Percentiles rank a stretch among this genome's conserved stretches.
phyloP scores from a whole-genome alignment of 345 rosid genomes.

The Eucalyptus pauciflora region DNA sequence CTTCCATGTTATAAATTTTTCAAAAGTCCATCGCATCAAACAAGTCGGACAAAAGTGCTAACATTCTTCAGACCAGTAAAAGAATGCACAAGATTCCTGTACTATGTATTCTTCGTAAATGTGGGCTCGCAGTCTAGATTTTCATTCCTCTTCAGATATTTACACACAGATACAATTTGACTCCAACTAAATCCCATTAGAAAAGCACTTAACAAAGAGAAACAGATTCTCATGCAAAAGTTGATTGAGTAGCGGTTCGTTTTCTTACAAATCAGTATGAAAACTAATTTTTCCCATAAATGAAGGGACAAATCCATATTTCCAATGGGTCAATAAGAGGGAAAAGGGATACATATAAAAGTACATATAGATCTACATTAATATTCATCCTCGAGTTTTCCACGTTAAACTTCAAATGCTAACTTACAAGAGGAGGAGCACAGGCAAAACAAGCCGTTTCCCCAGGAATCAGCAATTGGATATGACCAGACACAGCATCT shows the following conservation, averaged over 20 bases:
- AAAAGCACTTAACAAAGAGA: not conserved
- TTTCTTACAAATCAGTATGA: not conserved
- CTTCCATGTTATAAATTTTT: not conserved
- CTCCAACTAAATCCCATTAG: not conserved
- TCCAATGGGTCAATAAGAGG: not conserved
- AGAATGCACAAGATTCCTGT: not conserved
- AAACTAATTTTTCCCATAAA: not conserved
- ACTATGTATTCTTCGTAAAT: not conserved
- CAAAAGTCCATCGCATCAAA: not conserved
- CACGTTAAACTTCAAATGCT: not conserved
- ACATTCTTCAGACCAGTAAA: not conserved
- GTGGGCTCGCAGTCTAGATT: not conserved
- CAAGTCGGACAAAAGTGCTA: not conserved
- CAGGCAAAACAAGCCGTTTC: constrained; percentile 99
- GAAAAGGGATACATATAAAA: not conserved
- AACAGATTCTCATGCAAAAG: not conserved
- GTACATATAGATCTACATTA: not conserved
- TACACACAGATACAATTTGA: not conserved
- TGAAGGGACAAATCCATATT: not conserved
- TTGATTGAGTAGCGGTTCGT: not conserved
- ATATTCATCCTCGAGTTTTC: not conserved
- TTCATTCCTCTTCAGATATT: not conserved
- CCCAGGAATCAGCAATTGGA: constrained; percentile 91
- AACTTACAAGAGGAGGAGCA: constrained; percentile 89
- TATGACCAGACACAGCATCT: constrained; percentile 97